Evolutionary conservation across 805 yeast genomes (phyloP), one percentile per base, ranked within the genome.

Genomic region (Metschnikowia peoriensis): DNA sequence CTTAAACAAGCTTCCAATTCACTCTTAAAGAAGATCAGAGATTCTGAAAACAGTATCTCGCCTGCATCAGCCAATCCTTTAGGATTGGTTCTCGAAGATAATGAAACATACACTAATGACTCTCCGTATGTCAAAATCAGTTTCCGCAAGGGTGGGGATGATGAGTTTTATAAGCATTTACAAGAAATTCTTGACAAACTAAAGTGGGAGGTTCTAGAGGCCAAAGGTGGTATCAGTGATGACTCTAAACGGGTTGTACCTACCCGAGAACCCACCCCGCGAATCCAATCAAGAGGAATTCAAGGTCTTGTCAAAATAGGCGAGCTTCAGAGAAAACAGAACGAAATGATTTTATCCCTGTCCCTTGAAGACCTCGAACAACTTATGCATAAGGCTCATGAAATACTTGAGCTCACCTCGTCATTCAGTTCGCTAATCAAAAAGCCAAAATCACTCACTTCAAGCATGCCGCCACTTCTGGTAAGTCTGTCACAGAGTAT

Each of bases 351-450:
- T 0, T 70, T 92, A 51, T 80, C 80, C 37, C 78, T 79, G 41
- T 90, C 97, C 0, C 69, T 92, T 39, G 85, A 83, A 41, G 97
- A 90, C 66, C 70, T 92, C 44, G 85, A 87, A 55, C 84, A 85
- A 42, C 72, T 91, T 48, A 85, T 89, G 85, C 77, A 82, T n/a
- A 81, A 88, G 59, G 96, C 92, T 1, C 81, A 81, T 57, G 92
- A 90, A 53, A 78, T 92, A 47, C 80, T 86, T 22, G 69, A 73
- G 38, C 66, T 91, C 34, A 41, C 56, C 14, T 52, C 56, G 9
- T 43, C 52, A 2, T 59, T 59, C 44, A 41, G 58, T 32, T 41
- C 54, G n/a, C 34, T 59, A 29, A 40, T 59, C 28, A 55, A 59
- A 44, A 50, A 41, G 14, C 47, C 47, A 7, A 35, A 34, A 4